These are phyloP conservation scores for Angophora floribunda DNA, from an alignment of 345 rosid species.

Conservation along the genomic window DNA sequence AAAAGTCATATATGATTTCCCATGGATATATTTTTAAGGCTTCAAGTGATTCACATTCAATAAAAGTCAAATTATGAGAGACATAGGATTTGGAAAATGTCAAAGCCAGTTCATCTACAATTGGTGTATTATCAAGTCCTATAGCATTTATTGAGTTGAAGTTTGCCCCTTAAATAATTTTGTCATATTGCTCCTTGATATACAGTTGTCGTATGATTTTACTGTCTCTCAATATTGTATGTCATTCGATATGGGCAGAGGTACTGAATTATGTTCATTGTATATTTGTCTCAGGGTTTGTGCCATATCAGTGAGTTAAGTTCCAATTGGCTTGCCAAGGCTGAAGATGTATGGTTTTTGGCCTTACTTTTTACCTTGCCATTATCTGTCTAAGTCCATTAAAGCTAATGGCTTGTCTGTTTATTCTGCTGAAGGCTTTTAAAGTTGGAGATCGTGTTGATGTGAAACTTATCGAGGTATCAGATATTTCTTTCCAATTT, in stretches of 20 bases:
- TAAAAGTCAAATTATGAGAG: neutral
- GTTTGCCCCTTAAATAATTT: neutral
- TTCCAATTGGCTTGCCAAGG: constrained; percentile 80
- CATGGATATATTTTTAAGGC: neutral
- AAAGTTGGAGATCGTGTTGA: constrained; percentile 90
- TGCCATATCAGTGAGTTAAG: constrained; percentile 97
- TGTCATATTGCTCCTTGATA: neutral
- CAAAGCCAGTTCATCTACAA: neutral
- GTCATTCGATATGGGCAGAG: neutral
- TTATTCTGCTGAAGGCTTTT: constrained; percentile 40
- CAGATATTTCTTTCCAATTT: neutral
- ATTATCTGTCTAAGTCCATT: neutral
- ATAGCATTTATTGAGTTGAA: neutral
- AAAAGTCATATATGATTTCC: neutral
- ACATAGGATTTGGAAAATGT: neutral
- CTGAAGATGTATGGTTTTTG: constrained; percentile 73
- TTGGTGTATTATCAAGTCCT: neutral
- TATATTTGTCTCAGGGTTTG: constrained; percentile 52
- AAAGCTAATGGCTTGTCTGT: neutral
- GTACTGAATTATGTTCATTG: neutral
- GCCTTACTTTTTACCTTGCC: neutral
- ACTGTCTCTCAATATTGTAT: neutral
- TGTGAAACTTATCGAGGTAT: constrained; percentile 93
- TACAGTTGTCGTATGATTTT: neutral
- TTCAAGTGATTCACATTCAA: neutral